phyloP scores from a whole-genome alignment of 2,329 filamentous ascomycete genomes.

The Cephalotrichum gorgonifer region DNA sequence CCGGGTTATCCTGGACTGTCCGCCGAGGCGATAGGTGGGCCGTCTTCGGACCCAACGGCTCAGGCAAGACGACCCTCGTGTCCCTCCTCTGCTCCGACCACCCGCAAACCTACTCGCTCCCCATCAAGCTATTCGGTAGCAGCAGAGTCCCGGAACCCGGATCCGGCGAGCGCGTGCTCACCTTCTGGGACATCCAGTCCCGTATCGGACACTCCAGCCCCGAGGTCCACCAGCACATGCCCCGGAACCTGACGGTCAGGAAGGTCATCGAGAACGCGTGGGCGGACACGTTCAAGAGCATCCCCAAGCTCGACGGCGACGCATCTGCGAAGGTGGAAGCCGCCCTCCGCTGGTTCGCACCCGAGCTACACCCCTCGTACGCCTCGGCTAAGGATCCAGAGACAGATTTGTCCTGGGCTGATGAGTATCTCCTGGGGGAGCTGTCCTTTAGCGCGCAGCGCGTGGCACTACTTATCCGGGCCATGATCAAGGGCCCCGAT shows the following conservation, averaged over 20 bases:
- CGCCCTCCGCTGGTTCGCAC: slow-evolving; percentile 65
- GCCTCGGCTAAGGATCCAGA: slow-evolving; percentile 12
- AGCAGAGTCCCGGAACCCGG: slow-evolving; percentile 68
- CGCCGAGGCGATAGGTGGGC: slow-evolving; percentile 80
- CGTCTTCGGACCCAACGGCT: slow-evolving; percentile 87
- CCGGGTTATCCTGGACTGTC: slow-evolving; percentile 75
- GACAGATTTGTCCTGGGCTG: slow-evolving; percentile 46
- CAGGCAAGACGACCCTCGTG: slow-evolving; percentile 89
- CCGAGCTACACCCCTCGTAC: slow-evolving; percentile 56
- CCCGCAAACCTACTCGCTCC: slow-evolving; percentile 83
- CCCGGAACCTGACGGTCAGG: slow-evolving; percentile 62
- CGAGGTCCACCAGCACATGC: slow-evolving; percentile 90
- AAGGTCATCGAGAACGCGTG: slow-evolving; percentile 76
- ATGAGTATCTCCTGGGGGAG: slow-evolving; percentile 57
- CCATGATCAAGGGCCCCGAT: slow-evolving; percentile 70
- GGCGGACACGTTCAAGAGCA: slow-evolving; percentile 74
- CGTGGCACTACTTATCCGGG: slow-evolving; percentile 72
- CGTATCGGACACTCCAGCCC: slow-evolving; percentile 89
- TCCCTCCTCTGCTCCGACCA: slow-evolving; percentile 93
- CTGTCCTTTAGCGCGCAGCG: slow-evolving; percentile 75
- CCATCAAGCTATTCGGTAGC: slow-evolving; percentile 76
- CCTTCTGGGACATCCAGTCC: slow-evolving; percentile 84
- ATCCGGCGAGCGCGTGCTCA: slow-evolving; percentile 57
- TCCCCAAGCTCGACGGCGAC: slow-evolving; percentile 50
- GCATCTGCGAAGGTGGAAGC: slow-evolving; percentile 54